Base-by-base conservation (phyloP, 2,329 filamentous ascomycete genomes). In the Alternaria sp. region DNA sequence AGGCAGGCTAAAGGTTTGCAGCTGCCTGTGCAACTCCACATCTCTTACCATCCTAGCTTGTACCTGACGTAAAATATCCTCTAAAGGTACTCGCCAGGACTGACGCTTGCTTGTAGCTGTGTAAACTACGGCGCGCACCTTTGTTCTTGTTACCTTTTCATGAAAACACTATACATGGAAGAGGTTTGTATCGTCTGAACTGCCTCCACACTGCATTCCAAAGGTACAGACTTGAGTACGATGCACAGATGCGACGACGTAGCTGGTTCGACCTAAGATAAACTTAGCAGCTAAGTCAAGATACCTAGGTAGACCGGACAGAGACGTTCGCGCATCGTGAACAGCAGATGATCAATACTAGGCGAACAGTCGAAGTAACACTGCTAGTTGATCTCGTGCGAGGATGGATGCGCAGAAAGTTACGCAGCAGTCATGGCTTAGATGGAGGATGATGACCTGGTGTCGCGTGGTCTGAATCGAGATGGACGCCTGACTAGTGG, bases 1-100 rank as follows among this genome's bases (percentile, higher is more conserved):
- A 11, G 36, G 36, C 36, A 50, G 36, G 19, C 36, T 45, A 17
- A 23, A 11, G 26, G 12, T 15, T 17, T 5, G 57, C 52, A n/a
- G 49, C 61, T 49, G 59, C 46, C 51, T 63, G 59, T 59, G 61
- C 55, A 62, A 44, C 44, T 52, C 21, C 19, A 46, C 36, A 45
- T 19, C 4, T 56, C 9, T 23, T 45, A 15, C n/a, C 7, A 32
- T 17, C n/a, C 6, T 36, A 15, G 36, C 9, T 26, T 6, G 19
- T 43, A 19, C 40, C 44, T 25, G 5, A 45, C 13, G 6, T 13
- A 26, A 6, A 9, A 13, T 28, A 10, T n/a, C n/a, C 13, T 15
- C n/a, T 17, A 4, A 26, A 21, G 47, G 30, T 36, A n/a, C n/a
- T 36, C 9, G 49, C 13, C 10, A 15, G 3, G 26, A 8, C 1